Conservation (phyloP, 1,284 basidiomycete genomes). For the Schizopora paradoxa region DNA sequence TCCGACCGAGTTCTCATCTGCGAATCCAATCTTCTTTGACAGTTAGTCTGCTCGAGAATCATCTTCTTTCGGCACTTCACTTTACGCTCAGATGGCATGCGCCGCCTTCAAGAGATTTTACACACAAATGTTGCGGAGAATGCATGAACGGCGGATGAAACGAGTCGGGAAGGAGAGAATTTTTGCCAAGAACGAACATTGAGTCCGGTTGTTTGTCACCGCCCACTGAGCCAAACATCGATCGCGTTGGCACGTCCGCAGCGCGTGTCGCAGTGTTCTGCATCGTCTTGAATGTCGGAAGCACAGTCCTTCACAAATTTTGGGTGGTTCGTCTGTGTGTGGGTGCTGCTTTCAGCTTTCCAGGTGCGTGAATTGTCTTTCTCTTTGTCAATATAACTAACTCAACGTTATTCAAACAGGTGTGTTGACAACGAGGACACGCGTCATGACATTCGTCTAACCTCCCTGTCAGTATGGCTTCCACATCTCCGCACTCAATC, state of each 20-base stretch:
- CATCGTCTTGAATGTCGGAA: neutral
- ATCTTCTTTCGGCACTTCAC: too few species aligned
- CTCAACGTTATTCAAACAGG: neutral
- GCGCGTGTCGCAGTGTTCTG: neutral
- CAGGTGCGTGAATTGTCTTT: constrained; percentile 38
- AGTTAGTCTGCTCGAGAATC: too few species aligned
- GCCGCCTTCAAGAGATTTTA: neutral
- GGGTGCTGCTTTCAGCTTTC: constrained; percentile 60
- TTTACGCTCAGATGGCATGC: too few species aligned
- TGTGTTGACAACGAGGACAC: too few species aligned
- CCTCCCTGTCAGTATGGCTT: constrained; percentile 54
- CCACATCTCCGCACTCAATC: constrained; percentile 85
- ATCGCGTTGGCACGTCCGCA: too few species aligned
- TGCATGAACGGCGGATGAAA: too few species aligned
- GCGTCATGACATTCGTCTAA: neutral
- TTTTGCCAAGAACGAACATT: too few species aligned
- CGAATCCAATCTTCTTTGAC: too few species aligned
- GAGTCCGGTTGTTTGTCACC: too few species aligned
- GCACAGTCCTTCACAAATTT: constrained; percentile 43
- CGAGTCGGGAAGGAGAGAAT: too few species aligned
- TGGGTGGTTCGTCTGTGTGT: constrained; percentile 57
- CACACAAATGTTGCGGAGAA: neutral
- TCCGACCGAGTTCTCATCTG: too few species aligned
- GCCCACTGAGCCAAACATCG: too few species aligned
- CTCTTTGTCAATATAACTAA: constrained; percentile 12